Conservation (phyloP, 306 rosid species). For the Luffa acutangula region DNA sequence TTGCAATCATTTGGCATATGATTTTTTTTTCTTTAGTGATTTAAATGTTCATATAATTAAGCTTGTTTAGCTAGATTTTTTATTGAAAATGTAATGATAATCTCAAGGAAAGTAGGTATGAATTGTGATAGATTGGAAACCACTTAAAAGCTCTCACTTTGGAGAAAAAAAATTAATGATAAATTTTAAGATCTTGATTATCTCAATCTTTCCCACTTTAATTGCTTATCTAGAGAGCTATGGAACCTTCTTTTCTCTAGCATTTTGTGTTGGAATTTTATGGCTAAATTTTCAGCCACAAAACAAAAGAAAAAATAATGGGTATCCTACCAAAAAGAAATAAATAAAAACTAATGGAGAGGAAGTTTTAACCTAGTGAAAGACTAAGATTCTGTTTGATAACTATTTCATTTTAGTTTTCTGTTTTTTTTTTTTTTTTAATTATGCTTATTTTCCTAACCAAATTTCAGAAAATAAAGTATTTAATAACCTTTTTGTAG, state of each 20-base stretch:
- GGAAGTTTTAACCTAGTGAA: background rate
- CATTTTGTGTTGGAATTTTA: background rate
- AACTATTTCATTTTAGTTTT: no score
- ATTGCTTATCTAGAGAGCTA: background rate
- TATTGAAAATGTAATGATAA: background rate
- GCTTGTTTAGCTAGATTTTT: background rate
- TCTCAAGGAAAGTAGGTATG: background rate
- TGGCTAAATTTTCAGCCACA: background rate
- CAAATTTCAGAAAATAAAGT: no score
- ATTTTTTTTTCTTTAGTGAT: background rate
- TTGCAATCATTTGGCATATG: constrained; percentile 10
- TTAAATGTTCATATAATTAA: background rate
- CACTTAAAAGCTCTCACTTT: background rate
- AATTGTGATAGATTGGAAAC: background rate
- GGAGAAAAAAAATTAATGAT: background rate
- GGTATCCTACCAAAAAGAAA: background rate
- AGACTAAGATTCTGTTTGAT: background rate
- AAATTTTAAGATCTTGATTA: background rate
- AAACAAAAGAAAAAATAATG: background rate
- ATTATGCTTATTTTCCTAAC: no score
- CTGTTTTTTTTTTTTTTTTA: no score
- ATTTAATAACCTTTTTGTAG: no score
- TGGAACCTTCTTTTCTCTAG: background rate
- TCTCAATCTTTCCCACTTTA: background rate
- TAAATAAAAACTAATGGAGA: background rate